phyloP scores from a whole-genome alignment of 179 eudicot genomes.

The Spinacia oleracea region DNA sequence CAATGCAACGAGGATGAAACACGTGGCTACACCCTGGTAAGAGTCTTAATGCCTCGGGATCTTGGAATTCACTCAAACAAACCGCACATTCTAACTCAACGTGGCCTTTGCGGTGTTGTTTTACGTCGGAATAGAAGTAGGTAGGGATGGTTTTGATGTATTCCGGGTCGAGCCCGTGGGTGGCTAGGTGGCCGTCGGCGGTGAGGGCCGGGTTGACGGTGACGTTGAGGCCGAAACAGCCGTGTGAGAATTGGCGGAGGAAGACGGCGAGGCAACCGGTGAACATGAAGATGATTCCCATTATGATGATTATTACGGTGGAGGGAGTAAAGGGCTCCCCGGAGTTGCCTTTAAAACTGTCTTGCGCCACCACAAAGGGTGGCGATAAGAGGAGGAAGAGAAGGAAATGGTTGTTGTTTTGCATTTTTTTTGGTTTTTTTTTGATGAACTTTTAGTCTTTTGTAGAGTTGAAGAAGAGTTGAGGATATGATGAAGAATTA shows the following conservation, averaged over 20 bases:
- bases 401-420: not conserved
- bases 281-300: conserved; percentile 33
- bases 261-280: conserved; percentile 36
- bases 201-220: conserved; percentile 1
- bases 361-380: conserved; percentile 21
- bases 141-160: conserved; percentile 51
- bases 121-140: conserved; percentile 53
- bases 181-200: conserved; percentile 10
- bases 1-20: conserved; percentile 64
- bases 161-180: conserved; percentile 43
- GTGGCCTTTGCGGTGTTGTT: conserved; percentile 41
- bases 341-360: conserved; percentile 26
- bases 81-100: conserved; percentile 61
- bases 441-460: not conserved
- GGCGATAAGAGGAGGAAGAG: conserved; percentile 13
- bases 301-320: conserved; percentile 31
- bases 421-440: conserved; percentile 2
- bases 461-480: not conserved
- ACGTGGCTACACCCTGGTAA: conserved; percentile 71
- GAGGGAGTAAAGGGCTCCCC: conserved; percentile 30
- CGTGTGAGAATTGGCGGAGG: conserved; percentile 35
- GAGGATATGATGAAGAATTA: not conserved
- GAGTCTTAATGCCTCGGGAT: conserved; percentile 47
- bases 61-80: conserved; percentile 56
- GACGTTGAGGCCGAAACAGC: conserved; percentile 35